These are phyloP conservation scores for Nitzschia palea DNA, from an alignment of 108 stramenopile genomes.

Conservation along the genomic window DNA sequence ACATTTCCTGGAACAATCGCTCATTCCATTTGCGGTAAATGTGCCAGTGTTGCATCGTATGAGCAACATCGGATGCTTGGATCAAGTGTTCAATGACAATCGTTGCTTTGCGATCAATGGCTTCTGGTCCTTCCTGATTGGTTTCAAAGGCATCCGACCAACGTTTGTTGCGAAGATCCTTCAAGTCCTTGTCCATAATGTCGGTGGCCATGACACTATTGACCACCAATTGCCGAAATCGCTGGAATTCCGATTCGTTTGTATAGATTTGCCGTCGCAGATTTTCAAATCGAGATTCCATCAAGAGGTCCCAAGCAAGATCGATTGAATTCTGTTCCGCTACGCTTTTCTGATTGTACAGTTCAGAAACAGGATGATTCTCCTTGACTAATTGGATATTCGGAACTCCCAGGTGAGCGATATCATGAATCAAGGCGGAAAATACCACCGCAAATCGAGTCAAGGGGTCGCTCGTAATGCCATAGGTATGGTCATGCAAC, in stretches of 20 bases:
- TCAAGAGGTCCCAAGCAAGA: constrained; percentile 43
- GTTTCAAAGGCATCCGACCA: not conserved
- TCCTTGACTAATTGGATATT: constrained; percentile 52
- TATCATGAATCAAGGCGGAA: constrained; percentile 48
- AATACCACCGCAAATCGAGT: constrained; percentile 48
- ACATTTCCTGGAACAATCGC: not conserved
- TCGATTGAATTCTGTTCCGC: constrained; percentile 48
- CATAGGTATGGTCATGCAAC: constrained; percentile 23
- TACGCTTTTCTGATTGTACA: constrained; percentile 40
- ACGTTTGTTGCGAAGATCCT: constrained; percentile 24
- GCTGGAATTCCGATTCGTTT: constrained; percentile 21
- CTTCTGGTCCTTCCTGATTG: not conserved
- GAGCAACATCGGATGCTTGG: constrained; percentile 11
- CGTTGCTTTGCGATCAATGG: constrained; percentile 7
- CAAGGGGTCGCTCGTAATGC: constrained; percentile 49
- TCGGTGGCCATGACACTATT: constrained; percentile 50
- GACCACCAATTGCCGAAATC: constrained; percentile 43
- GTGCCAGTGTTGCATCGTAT: constrained; percentile 13
- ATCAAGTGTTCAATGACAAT: constrained; percentile 16
- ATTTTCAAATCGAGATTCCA: constrained; percentile 30
- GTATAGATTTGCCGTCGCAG: constrained; percentile 31
- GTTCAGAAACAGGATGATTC: constrained; percentile 15
- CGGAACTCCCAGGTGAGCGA: constrained; percentile 47
- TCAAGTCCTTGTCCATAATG: constrained; percentile 41
- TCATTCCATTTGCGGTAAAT: constrained; percentile 5